Evolutionary conservation across 1,284 basidiomycete species (phyloP).

Genomic region (Boletus sp.): DNA sequence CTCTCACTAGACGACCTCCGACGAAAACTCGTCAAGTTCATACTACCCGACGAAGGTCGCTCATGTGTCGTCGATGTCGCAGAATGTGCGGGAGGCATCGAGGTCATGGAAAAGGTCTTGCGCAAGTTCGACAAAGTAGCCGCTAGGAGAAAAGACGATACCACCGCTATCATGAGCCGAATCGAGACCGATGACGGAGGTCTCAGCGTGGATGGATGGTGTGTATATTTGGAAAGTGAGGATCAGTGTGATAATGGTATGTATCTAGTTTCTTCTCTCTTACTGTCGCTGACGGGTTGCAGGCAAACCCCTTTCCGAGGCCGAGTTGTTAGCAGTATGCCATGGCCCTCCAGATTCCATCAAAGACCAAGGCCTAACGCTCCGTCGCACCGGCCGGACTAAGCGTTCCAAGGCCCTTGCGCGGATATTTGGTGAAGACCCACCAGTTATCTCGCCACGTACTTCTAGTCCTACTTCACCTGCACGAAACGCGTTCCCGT

Average conservation of each 20-base stretch:
- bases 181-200: slow-evolving; percentile 60
- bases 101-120: slow-evolving; percentile 82
- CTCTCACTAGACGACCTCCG: slow-evolving; percentile 75
- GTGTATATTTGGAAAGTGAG: slow-evolving; percentile 66
- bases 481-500: slow-evolving; percentile 25
- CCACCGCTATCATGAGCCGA: slow-evolving; percentile 45
- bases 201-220: slow-evolving; percentile 84
- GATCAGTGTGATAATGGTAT: slow-evolving; percentile 57
- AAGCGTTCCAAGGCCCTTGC: slow-evolving; percentile 46
- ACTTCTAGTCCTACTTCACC: slow-evolving; percentile 35
- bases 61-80: slow-evolving; percentile 77
- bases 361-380: slow-evolving; percentile 78
- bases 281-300: slow-evolving; percentile 4
- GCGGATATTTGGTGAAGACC: slow-evolving; percentile 57
- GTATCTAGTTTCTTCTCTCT: slow-evolving; percentile 18
- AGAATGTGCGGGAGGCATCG: slow-evolving; percentile 73
- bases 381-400: slow-evolving; percentile 51
- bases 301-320: slow-evolving; percentile 78
- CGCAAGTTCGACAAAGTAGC: slow-evolving; percentile 81
- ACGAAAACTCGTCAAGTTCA: slow-evolving; percentile 82
- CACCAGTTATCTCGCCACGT: slow-evolving; percentile 29
- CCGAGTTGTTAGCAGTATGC: slow-evolving; percentile 82
- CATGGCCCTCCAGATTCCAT: slow-evolving; percentile 78
- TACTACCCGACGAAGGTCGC: slow-evolving; percentile 72
- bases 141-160: slow-evolving; percentile 42